Evolutionary conservation across 192 early-diverging fungal species (phyloP).

Genomic region (Coemansia sp.): DNA sequence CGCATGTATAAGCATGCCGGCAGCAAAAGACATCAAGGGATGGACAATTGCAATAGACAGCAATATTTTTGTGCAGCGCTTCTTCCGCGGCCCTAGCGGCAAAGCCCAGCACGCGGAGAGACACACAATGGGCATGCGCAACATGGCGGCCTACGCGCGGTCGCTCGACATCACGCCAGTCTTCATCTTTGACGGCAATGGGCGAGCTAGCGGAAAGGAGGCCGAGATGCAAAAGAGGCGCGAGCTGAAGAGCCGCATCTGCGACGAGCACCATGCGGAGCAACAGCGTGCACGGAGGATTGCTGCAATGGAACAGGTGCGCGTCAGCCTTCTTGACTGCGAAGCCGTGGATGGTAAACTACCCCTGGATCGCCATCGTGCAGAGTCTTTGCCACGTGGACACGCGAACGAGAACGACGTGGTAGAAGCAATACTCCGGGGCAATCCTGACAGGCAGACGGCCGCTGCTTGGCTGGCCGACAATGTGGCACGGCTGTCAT

Average conservation of each 20-base stretch:
- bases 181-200: slow-evolving; percentile 67
- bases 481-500: background rate
- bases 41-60: slow-evolving; percentile 57
- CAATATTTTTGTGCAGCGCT: slow-evolving; percentile 58
- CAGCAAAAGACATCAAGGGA: slow-evolving; percentile 37
- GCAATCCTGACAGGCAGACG: background rate
- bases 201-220: slow-evolving; percentile 55
- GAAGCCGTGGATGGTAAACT: background rate
- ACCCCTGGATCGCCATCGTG: background rate
- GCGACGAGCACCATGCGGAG: slow-evolving; percentile 17
- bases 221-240: slow-evolving; percentile 41
- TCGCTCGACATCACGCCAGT: slow-evolving; percentile 59
- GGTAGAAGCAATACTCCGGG: background rate
- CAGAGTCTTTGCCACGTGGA: background rate
- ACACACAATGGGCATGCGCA: slow-evolving; percentile 62
- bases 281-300: slow-evolving; percentile 22
- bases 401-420: background rate
- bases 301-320: background rate
- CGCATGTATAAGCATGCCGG: slow-evolving; percentile 29
- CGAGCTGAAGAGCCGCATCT: slow-evolving; percentile 10
- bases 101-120: slow-evolving; percentile 41
- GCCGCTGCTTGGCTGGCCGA: background rate
- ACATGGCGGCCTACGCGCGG: slow-evolving; percentile 53
- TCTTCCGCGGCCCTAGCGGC: slow-evolving; percentile 51
- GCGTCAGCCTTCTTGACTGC: slow-evolving; percentile 1